Evolutionary conservation across 768 basidiomycete genomes (phyloP), one percentile per base, ranked within the genome.

Genomic region (Cyclocybe cylindracea): DNA sequence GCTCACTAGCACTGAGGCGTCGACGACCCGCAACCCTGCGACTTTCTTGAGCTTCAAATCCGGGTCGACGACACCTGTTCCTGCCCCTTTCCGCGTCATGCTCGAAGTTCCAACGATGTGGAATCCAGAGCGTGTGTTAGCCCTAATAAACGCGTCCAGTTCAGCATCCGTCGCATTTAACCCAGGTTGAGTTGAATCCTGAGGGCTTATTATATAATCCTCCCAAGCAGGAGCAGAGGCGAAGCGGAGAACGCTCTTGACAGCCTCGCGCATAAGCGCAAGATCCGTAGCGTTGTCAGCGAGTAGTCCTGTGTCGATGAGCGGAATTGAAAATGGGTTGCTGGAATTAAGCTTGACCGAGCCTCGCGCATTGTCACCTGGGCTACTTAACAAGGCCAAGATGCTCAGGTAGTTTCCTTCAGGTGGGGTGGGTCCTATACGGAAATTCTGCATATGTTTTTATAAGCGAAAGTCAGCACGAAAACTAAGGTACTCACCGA

Each of bases 291-390:
- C 51, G 29, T 56, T 56, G 33, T 33, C 59, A 19, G 16, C 16
- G 16, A 78, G 70, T 64, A 78, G 73, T 35, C 71, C 72, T 1
- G 78, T 76, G 57, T 84, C 70, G 60, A 84, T 79, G 8, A 66
- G 39, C 0, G 82, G 79, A 18, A 63, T 43, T 36, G 66, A 68
- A 61, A 80, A 79, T 10, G 75, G 68, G 55, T 71, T 61, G 13
- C 64, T 71, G 8, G 75, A 72, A 35, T 65, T 71, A 42, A 80
- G 51, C 2, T 58, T 66, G 2, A 71, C 52, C 6, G 58, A 52
- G 31, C 61, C 63, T 24, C 61, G 48, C 55, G 41, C 16, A 8
- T 19, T 4, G 10, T 53, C 4, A 39, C 33, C 40, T 58, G 48
- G 7, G 49, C 46, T 10, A 44, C 24, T 44, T n/a, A n/a, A 19